These are phyloP conservation scores for Fragaria nilgerrensis DNA, from an alignment of 306 rosid genomes.

Conservation along the genomic window DNA sequence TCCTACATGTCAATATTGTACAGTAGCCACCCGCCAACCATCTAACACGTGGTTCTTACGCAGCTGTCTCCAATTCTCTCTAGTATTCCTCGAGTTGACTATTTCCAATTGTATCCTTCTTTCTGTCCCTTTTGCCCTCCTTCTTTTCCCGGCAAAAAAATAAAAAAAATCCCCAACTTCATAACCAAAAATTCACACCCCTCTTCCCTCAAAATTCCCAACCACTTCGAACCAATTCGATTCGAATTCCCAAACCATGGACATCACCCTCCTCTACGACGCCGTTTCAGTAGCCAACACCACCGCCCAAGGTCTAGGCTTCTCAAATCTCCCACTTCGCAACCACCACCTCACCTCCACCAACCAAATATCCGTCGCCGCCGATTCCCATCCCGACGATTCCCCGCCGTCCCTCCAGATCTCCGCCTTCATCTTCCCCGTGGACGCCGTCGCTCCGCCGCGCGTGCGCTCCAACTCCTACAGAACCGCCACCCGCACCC, in stretches of 20 bases:
- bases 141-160: constrained; percentile 11
- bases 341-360: constrained; percentile 26
- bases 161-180: not conserved
- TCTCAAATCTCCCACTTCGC: constrained; percentile 52
- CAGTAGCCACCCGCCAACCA: too few relatives aligned
- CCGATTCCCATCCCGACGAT: constrained; percentile 27
- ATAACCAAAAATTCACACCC: not conserved
- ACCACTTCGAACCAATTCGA: not conserved
- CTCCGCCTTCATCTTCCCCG: constrained; percentile 55
- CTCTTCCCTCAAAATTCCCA: not conserved
- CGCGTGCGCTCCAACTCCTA: constrained; percentile 45
- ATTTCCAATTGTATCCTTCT: not conserved
- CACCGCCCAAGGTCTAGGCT: constrained; percentile 45
- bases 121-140: not conserved
- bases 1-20: not conserved
- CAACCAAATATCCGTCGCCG: constrained; percentile 18
- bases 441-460: constrained; percentile 73
- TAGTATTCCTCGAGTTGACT: not conserved
- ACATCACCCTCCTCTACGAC: constrained; percentile 47
- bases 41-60: constrained; percentile 8
- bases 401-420: constrained; percentile 39
- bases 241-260: constrained; percentile 35
- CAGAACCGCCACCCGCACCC: constrained; percentile 47
- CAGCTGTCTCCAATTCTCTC: not conserved
- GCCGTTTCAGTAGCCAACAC: constrained; percentile 34